phyloP scores from a whole-genome alignment of 2,329 filamentous ascomycete species.

The Parastagonospora avenae region DNA sequence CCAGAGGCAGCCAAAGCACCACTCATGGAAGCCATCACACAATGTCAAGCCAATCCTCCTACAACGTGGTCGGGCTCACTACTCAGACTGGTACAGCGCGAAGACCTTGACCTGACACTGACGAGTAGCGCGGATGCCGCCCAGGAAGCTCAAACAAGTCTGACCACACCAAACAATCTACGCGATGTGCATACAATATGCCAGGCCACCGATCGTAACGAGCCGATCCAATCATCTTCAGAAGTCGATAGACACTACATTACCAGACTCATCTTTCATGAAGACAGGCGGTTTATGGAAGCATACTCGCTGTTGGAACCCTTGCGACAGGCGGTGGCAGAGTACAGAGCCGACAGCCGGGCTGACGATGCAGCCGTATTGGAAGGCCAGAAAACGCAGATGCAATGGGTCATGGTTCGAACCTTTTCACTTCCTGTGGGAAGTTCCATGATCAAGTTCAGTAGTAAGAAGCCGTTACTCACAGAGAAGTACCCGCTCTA shows the following conservation, averaged over 20 bases:
- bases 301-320: slow-evolving; percentile 86
- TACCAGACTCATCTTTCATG: slow-evolving; percentile 84
- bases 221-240: slow-evolving; percentile 75
- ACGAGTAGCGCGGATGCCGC: slow-evolving; percentile 21
- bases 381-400: slow-evolving; percentile 89
- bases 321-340: slow-evolving; percentile 76
- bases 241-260: slow-evolving; percentile 82
- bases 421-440: slow-evolving; percentile 89
- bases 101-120: slow-evolving; percentile 68
- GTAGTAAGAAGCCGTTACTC: slow-evolving; percentile 82
- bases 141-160: slow-evolving; percentile 30
- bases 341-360: slow-evolving; percentile 72
- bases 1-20: slow-evolving; percentile 83
- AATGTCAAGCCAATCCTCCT: slow-evolving; percentile 82
- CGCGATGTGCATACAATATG: slow-evolving; percentile 82
- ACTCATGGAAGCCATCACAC: slow-evolving; percentile 81
- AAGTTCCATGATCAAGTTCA: slow-evolving; percentile 85
- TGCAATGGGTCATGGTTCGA: slow-evolving; percentile 82
- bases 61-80: slow-evolving; percentile 74
- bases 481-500: slow-evolving; percentile 90
- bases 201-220: slow-evolving; percentile 65
- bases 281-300: slow-evolving; percentile 88
- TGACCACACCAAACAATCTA: slow-evolving; percentile 15
- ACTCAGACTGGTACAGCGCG: slow-evolving; percentile 76
- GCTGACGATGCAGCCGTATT: slow-evolving; percentile 88